These are phyloP conservation scores for Nephelium lappaceum DNA, from an alignment of 345 rosid species.

Conservation along the genomic window DNA sequence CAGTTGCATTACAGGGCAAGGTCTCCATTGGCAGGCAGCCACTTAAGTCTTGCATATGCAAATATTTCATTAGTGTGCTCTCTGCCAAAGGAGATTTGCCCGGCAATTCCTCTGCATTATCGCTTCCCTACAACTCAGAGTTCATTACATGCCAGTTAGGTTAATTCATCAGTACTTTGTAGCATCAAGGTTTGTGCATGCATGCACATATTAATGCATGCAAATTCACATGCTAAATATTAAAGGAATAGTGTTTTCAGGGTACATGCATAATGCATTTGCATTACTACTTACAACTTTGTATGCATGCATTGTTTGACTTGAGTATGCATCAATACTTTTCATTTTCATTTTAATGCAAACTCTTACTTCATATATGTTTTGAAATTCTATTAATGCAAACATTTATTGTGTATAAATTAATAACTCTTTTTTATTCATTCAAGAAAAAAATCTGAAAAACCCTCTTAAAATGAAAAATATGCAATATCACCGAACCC, in stretches of 20 bases:
- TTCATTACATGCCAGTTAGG: too few species aligned
- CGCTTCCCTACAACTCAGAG: slow-evolving; percentile 1
- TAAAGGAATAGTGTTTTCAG: background rate
- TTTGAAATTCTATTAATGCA: background rate
- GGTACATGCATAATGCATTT: background rate
- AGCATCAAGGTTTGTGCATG: too few species aligned
- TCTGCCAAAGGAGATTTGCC: slow-evolving; percentile 62
- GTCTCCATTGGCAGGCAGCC: slow-evolving; percentile 47
- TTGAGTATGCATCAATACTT: background rate
- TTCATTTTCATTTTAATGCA: background rate
- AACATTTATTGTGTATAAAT: too few species aligned
- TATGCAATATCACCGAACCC: too few species aligned
- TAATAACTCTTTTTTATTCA: too few species aligned
- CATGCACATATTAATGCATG: background rate
- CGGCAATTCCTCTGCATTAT: slow-evolving; percentile 46
- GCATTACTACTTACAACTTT: background rate
- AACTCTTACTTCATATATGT: background rate
- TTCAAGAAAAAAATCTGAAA: too few species aligned
- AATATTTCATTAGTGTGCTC: slow-evolving; percentile 9
- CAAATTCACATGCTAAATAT: background rate
- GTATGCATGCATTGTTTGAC: background rate
- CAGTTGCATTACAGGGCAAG: slow-evolving; percentile 45
- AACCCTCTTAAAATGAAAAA: too few species aligned
- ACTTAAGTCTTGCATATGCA: background rate
- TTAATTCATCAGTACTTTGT: too few species aligned